Evolutionary conservation across 139 green algal species (phyloP).

Genomic region (Volvox africanus): DNA sequence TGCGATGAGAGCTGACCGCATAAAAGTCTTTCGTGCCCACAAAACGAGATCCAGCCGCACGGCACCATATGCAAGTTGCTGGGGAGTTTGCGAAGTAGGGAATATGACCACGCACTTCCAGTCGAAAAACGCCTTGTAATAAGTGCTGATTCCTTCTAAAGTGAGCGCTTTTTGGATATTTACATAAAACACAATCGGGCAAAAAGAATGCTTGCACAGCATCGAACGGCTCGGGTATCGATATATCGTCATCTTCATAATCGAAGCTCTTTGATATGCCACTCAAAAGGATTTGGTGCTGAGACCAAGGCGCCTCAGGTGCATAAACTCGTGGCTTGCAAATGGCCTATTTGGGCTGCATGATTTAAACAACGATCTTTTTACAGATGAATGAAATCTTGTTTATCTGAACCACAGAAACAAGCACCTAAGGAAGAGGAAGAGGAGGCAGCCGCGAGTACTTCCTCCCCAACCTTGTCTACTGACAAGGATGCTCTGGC

Average conservation of each 20-base stretch:
- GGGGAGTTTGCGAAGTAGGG: too few species aligned
- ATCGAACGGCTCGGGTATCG: not conserved
- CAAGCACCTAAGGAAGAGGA: constrained; percentile 5
- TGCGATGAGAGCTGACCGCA: too few species aligned
- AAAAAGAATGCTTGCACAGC: not conserved
- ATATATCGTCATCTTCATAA: not conserved
- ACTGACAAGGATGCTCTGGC: constrained; percentile 13
- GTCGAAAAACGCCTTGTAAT: too few species aligned
- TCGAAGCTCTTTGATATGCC: not conserved
- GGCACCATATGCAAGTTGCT: too few species aligned
- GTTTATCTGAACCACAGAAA: not conserved
- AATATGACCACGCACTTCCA: too few species aligned
- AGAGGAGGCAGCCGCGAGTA: not conserved
- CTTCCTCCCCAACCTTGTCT: not conserved
- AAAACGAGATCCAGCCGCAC: too few species aligned
- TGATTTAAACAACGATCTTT: not conserved
- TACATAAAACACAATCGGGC: not conserved
- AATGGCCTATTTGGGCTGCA: not conserved
- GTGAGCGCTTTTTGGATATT: too few species aligned
- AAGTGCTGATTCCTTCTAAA: too few species aligned
- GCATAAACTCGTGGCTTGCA: not conserved
- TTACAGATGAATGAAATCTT: not conserved
- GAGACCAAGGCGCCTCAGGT: constrained; percentile 16
- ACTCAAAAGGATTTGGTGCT: constrained; percentile 33
- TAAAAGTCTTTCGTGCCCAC: too few species aligned